Evolutionary conservation across 2,329 filamentous ascomycete species (phyloP), one percentile per base, ranked within the genome.

Genomic region (Xenoacremonium recifei): DNA sequence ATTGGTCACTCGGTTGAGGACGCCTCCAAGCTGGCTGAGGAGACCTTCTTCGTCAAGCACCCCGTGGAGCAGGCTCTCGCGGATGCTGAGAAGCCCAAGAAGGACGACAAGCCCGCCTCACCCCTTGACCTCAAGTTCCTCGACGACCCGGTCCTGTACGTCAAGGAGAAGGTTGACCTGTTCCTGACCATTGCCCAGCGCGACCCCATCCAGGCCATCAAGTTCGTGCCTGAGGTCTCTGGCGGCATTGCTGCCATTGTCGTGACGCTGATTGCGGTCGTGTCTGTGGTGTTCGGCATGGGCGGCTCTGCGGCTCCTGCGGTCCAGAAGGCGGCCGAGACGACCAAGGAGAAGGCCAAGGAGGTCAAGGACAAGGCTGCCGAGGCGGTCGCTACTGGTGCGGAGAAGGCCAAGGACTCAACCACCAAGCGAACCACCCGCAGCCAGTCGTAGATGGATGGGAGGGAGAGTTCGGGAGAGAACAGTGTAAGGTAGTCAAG

Each of bases 1-100:
- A 90, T 99, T 67, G 93, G 93, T 51, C 93, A 99, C 83, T 97
- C 92, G 16, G 68, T 93, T 57, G 89, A 89, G 64, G 93, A 99
- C 57, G 93, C 93, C 49, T 83, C 87, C 69, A 87, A 91, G 74
- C 77, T 99, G 63, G 87, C 89, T 59, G 79, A 86, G 53, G 89
- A 96, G 79, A 89, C 89, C 41, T 99, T 91, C 69, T 85, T 89
- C 63, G 72, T 89, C 72, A 99, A 99, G 87, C 78, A 84, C 67
- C 76, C 83, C 42, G 73, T 88, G 38, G 93, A 99, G 77, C 79
- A 86, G 76, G 81, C 85, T 35, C 77, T 88, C 55, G 87, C 93
- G 66, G 80, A 87, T 57, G 85, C 84, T 45, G 79, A 79, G 58
- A 88, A 85, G 79, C 91, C 92, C 61, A 90, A 92, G 80, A 63